A percentile compares a stretch with the other conserved stretches of the same genome.
Conservation (phyloP, 1,284 basidiomycete species). For the Boletus semigastroideus region DNA sequence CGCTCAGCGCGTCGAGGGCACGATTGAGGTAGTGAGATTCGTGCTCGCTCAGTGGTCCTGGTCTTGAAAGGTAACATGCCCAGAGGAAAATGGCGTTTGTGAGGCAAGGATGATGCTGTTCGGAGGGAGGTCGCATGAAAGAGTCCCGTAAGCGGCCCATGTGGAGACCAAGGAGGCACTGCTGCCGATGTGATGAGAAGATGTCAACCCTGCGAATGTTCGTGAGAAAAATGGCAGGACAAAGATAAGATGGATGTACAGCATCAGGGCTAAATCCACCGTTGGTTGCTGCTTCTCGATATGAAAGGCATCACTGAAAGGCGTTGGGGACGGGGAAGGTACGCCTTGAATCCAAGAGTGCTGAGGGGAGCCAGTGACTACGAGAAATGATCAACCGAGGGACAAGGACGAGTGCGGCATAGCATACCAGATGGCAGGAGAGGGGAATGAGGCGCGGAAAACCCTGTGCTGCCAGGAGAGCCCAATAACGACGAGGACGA, state of each 20-base stretch:
- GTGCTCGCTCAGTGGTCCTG: constrained; percentile 62
- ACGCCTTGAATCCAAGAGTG: constrained; percentile 34
- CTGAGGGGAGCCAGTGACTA: constrained; percentile 31
- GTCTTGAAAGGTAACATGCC: constrained; percentile 75
- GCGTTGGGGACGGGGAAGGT: constrained; percentile 49
- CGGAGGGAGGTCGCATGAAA: constrained; percentile 46
- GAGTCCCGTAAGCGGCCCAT: constrained; percentile 62
- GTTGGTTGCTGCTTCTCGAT: constrained; percentile 51
- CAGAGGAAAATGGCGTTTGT: constrained; percentile 79
- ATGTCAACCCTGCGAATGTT: constrained; percentile 57
- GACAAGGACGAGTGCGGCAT: constrained; percentile 26
- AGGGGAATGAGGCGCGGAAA: constrained; percentile 62
- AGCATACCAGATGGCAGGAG: constrained; percentile 51
- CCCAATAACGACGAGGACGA: constrained; percentile 60
- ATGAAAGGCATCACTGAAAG: constrained; percentile 51
- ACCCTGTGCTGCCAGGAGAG: constrained; percentile 57
- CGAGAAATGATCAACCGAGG: constrained; percentile 7
- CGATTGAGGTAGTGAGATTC: constrained; percentile 66
- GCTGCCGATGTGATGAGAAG: constrained; percentile 71
- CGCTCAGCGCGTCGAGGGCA: constrained; percentile 56
- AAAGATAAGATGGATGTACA: constrained; percentile 45
- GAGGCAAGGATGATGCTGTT: constrained; percentile 69
- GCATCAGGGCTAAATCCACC: constrained; percentile 60
- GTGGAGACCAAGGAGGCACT: constrained; percentile 68
- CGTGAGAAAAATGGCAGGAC: constrained; percentile 12